A percentile compares a stretch with the other conserved stretches of the same genome.
phyloP scores from a whole-genome alignment of 1,284 basidiomycete species.

The Singerocomus rubriflavus region DNA sequence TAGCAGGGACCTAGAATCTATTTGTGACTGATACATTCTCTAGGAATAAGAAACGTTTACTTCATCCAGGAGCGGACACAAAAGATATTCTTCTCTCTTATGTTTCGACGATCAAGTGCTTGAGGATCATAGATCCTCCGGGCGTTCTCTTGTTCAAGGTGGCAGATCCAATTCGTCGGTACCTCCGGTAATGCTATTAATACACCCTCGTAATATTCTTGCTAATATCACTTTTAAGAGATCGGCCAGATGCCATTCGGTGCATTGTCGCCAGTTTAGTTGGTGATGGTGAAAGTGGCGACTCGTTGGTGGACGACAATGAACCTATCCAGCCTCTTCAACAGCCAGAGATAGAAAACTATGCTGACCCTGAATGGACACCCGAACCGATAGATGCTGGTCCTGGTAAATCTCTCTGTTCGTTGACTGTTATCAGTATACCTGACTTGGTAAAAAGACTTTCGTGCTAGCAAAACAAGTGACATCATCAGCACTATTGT shows the following conservation, averaged over 20 bases:
- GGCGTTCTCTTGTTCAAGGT: slow-evolving; percentile 92
- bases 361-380: slow-evolving; percentile 85
- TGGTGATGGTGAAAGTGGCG: slow-evolving; percentile 80
- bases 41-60: slow-evolving; percentile 82
- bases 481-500: slow-evolving; percentile 94
- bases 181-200: slow-evolving; percentile 61
- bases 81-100: slow-evolving; percentile 90
- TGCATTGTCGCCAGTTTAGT: slow-evolving; percentile 91
- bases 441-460: slow-evolving; percentile 52
- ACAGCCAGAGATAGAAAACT: slow-evolving; percentile 77
- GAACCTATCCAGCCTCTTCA: slow-evolving; percentile 75
- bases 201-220: neutral
- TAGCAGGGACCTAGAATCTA: slow-evolving; percentile 1
- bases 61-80: slow-evolving; percentile 96
- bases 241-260: slow-evolving; percentile 86
- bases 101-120: slow-evolving; percentile 90
- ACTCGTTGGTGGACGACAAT: slow-evolving; percentile 75
- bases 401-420: slow-evolving; percentile 40
- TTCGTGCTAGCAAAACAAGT: slow-evolving; percentile 81
- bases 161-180: slow-evolving; percentile 84
- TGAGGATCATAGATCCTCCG: slow-evolving; percentile 88
- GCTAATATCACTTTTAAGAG: slow-evolving; percentile 41
- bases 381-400: slow-evolving; percentile 94
- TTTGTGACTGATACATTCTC: slow-evolving; percentile 4
- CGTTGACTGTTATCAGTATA: neutral